Percentiles rank a stretch among this genome's conserved stretches.
Conservation (phyloP, 345 rosid genomes). For the Arabidopsis suecica region DNA sequence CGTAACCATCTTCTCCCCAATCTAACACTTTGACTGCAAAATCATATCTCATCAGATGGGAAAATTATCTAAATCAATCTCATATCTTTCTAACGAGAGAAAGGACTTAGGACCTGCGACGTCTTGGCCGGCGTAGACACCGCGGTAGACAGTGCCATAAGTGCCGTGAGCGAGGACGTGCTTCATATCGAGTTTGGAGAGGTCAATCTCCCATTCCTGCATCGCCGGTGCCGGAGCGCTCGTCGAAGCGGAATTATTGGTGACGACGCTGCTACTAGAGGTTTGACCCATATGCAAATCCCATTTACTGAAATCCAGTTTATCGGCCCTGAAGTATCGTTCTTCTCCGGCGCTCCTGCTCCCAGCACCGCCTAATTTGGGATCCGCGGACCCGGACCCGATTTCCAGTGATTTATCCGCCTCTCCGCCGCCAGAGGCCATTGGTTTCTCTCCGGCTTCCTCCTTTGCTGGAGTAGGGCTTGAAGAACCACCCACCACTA, state of each 20-base stretch:
- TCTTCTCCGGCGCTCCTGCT: conserved; percentile 62
- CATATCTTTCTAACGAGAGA: neutral
- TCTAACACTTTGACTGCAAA: conserved; percentile 72
- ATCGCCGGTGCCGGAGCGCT: conserved; percentile 47
- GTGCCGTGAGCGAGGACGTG: conserved; percentile 75
- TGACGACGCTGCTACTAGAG: conserved; percentile 51
- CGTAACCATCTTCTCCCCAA: conserved; percentile 82
- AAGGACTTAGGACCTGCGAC: conserved; percentile 62
- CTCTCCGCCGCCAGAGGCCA: conserved; percentile 37
- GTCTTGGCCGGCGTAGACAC: conserved; percentile 72
- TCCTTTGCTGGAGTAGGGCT: no score
- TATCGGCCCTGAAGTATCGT: conserved; percentile 68
- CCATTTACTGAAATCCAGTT: conserved; percentile 79
- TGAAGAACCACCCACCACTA: neutral
- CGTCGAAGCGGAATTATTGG: conserved; percentile 66
- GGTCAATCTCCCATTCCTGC: conserved; percentile 89
- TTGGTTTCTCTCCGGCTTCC: conserved; percentile 13
- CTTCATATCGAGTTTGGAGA: conserved; percentile 66
- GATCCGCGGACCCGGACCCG: conserved; percentile 10
- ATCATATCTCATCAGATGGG: neutral
- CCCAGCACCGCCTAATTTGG: conserved; percentile 46
- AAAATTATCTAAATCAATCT: no score
- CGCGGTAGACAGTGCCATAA: conserved; percentile 77
- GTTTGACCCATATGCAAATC: conserved; percentile 85
- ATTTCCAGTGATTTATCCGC: neutral